These are phyloP conservation scores for Kandelia obovata DNA, from an alignment of 345 rosid genomes.

Conservation along the genomic window DNA sequence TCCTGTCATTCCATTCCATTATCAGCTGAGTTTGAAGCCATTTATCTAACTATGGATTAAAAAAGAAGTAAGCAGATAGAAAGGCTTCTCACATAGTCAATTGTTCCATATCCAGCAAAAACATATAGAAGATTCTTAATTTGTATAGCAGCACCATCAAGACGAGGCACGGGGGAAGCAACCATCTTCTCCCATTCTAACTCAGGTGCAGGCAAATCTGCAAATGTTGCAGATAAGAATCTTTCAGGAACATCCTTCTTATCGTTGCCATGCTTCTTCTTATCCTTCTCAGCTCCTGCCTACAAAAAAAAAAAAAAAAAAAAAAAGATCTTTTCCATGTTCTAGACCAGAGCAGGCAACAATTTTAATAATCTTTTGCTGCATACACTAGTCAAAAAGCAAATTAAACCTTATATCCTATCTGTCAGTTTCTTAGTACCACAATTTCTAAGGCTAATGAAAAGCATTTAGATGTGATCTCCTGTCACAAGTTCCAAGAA, in stretches of 20 bases:
- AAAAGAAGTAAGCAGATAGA: constrained; percentile 1
- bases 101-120: constrained; percentile 92
- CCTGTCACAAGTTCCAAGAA: no score
- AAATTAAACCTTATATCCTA: background rate
- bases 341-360: constrained; percentile 2
- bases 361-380: background rate
- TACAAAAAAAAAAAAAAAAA: constrained; percentile 8
- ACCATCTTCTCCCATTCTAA: constrained; percentile 88
- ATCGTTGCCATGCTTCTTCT: constrained; percentile 22
- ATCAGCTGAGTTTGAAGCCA: background rate
- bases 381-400: background rate
- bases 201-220: constrained; percentile 78
- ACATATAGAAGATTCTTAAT: constrained; percentile 69
- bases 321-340: background rate
- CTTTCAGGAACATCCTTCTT: constrained; percentile 35
- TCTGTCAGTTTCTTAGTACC: no score
- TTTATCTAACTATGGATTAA: background rate
- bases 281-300: constrained; percentile 33
- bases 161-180: constrained; percentile 85
- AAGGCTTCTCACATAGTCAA: constrained; percentile 56
- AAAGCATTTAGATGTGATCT: no score
- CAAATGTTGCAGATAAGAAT: constrained; percentile 80
- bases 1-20: no score
- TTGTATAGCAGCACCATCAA: constrained; percentile 93
- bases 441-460: no score